phyloP scores from a whole-genome alignment of 2,329 filamentous ascomycete species.

The Monosporascus sp. region DNA sequence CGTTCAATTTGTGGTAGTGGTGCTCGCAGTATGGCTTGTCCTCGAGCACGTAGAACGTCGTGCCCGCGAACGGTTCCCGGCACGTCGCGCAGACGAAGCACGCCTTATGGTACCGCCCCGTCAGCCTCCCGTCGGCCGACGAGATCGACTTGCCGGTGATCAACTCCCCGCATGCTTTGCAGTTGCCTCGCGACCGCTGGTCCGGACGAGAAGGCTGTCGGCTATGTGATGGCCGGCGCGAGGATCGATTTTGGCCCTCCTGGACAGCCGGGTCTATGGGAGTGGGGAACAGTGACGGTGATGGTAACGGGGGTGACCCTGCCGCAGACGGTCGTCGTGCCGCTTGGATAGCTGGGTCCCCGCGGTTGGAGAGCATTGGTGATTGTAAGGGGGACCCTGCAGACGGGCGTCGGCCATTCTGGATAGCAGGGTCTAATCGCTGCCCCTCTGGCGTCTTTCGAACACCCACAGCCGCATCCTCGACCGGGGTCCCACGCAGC shows the following conservation, averaged over 20 bases:
- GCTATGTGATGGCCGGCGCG: constrained; percentile 28
- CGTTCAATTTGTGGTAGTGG: constrained; percentile 89
- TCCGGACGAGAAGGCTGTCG: constrained; percentile 31
- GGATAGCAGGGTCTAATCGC: constrained; percentile 27
- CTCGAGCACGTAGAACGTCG: constrained; percentile 86
- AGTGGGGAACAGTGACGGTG: background rate
- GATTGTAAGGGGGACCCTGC: constrained; percentile 10
- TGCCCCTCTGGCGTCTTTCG: constrained; percentile 10
- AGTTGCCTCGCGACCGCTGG: constrained; percentile 61
- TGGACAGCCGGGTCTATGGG: constrained; percentile 17
- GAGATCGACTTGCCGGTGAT: constrained; percentile 92
- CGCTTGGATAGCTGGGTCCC: constrained; percentile 3
- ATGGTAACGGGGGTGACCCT: constrained; percentile 6
- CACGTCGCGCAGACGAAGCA: constrained; percentile 93
- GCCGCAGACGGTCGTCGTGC: constrained; percentile 8
- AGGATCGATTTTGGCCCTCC: constrained; percentile 17
- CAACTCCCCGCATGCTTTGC: constrained; percentile 71
- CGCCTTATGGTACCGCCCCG: constrained; percentile 88
- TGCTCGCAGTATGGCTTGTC: constrained; percentile 86
- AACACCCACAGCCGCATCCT: background rate
- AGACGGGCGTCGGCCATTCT: constrained; percentile 9
- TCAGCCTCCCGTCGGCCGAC: constrained; percentile 85
- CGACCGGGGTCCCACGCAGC: constrained; percentile 10
- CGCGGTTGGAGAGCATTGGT: constrained; percentile 7
- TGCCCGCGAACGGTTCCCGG: constrained; percentile 71